A percentile compares a stretch with the other conserved stretches of the same genome.
These are phyloP conservation scores for Actinomucor elegans DNA, from an alignment of 371 early-diverging fungal species.

Conservation along the genomic window DNA sequence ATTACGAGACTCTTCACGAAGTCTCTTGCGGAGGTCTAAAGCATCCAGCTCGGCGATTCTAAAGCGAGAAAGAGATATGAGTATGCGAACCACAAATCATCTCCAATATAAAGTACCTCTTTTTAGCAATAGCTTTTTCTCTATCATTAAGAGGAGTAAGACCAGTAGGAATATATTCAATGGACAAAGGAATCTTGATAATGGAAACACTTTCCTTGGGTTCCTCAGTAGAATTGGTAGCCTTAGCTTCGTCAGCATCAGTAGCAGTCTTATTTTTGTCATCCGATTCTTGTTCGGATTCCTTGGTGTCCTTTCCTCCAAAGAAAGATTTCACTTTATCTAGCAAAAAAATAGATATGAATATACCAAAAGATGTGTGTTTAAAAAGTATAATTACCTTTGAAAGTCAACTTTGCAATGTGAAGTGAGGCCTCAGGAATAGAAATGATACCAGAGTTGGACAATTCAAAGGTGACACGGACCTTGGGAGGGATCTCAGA, in stretches of 20 bases:
- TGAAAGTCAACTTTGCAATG: constrained; percentile 48
- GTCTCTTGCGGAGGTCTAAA: constrained; percentile 53
- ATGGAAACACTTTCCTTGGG: constrained; percentile 32
- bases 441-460: constrained; percentile 65
- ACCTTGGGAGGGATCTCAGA: constrained; percentile 76
- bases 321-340: constrained; percentile 80
- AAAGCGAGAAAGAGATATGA: not conserved
- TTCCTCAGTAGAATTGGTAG: constrained; percentile 21
- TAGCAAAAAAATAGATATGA: too few species aligned
- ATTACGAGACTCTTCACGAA: constrained; percentile 86
- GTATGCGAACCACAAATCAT: not conserved
- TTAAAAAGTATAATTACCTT: constrained; percentile 19
- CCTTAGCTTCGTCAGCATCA: constrained; percentile 2
- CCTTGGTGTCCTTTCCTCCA: constrained; percentile 52
- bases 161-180: constrained; percentile 46
- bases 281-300: constrained; percentile 12
- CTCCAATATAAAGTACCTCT: constrained; percentile 21
- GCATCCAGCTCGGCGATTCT: constrained; percentile 37
- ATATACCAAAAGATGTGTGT: too few species aligned
- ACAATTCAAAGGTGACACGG: constrained; percentile 73
- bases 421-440: constrained; percentile 59
- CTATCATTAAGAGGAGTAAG: constrained; percentile 40
- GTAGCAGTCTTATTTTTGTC: constrained; percentile 15
- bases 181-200: constrained; percentile 41
- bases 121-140: constrained; percentile 35